A percentile compares a stretch with the other conserved stretches of the same genome.
These are phyloP conservation scores for Jacaranda copaia DNA, from an alignment of 257 asterid species.

Conservation along the genomic window DNA sequence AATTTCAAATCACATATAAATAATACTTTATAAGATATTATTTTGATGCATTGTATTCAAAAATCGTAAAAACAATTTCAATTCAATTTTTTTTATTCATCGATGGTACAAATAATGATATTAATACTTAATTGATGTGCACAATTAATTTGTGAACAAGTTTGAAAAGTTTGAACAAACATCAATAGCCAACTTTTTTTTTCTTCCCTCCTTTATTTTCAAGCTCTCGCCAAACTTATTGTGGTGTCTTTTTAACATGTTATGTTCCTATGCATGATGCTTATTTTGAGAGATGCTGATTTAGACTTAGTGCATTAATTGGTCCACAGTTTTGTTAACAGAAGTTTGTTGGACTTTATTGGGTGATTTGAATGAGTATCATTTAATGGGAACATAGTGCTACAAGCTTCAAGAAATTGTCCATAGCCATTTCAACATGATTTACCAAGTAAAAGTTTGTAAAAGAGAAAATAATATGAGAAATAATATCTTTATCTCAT, in stretches of 20 bases:
- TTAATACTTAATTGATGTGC: neutral
- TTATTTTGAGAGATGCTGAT: neutral
- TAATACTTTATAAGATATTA: neutral
- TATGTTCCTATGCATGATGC: neutral
- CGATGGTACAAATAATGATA: neutral
- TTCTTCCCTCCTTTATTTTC: too few species aligned
- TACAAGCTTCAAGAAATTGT: neutral
- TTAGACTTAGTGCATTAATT: neutral
- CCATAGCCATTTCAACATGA: neutral
- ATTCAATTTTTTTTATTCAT: too few species aligned
- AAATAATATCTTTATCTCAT: neutral
- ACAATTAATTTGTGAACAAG: neutral
- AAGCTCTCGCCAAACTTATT: neutral
- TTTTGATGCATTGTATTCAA: neutral
- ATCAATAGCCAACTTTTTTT: neutral
- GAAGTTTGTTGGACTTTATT: neutral
- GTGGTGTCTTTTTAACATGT: neutral
- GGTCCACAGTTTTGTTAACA: neutral
- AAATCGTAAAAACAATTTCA: too few species aligned
- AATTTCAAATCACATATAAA: neutral
- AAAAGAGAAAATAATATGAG: neutral
- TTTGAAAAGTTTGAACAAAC: neutral
- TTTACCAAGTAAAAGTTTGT: neutral
- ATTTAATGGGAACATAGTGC: neutral
- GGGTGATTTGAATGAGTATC: neutral